Evolutionary conservation across 805 yeast species (phyloP).

Genomic region (Myxozyma melibiosi): DNA sequence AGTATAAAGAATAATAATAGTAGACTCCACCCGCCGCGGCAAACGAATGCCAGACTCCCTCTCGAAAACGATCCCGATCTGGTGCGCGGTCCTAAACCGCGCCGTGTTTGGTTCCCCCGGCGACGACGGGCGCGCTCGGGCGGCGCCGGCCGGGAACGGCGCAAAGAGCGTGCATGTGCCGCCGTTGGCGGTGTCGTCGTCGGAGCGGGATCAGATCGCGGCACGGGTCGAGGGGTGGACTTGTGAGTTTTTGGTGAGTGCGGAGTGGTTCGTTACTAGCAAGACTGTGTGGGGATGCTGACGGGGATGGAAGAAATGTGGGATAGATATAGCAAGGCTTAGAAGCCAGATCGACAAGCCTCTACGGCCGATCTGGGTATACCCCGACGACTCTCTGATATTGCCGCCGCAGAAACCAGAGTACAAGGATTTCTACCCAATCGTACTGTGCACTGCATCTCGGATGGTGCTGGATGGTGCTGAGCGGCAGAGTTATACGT

Average conservation of each 20-base stretch:
- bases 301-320: constrained; percentile 26
- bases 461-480: constrained; percentile 62
- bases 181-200: constrained; percentile 57
- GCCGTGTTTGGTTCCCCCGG: constrained; percentile 49
- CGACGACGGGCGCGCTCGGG: too few relatives aligned
- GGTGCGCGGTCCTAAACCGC: constrained; percentile 80
- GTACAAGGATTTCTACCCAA: constrained; percentile 46
- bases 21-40: constrained; percentile 86
- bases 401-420: constrained; percentile 45
- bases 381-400: constrained; percentile 50
- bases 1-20: constrained; percentile 52
- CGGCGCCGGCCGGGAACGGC: constrained; percentile 35
- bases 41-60: constrained; percentile 84
- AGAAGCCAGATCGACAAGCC: constrained; percentile 49
- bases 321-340: constrained; percentile 46
- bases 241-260: constrained; percentile 45
- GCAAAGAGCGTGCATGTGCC: constrained; percentile 41
- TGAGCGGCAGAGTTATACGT: constrained; percentile 53
- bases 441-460: constrained; percentile 64
- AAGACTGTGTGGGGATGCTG: not conserved
- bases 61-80: constrained; percentile 84
- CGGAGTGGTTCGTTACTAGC: constrained; percentile 35
- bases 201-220: constrained; percentile 59
- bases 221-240: constrained; percentile 54
- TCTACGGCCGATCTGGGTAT: constrained; percentile 68